Percentiles rank a stretch among this genome's conserved stretches.
phyloP scores from a whole-genome alignment of 2,329 filamentous ascomycete species.

The Colletotrichum simmondsii region DNA sequence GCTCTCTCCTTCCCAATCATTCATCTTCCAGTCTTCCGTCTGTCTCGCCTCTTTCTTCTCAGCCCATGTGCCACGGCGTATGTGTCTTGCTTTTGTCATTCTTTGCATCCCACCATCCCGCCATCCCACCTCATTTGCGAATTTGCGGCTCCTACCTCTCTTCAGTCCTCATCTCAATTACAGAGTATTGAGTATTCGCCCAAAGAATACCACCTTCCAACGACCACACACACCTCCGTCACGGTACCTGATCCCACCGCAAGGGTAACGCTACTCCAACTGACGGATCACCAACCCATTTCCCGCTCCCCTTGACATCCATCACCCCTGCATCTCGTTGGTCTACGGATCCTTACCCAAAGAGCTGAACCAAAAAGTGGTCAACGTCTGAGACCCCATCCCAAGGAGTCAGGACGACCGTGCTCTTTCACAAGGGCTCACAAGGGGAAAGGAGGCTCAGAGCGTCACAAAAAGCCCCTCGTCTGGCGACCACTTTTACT shows the following conservation, averaged over 20 bases:
- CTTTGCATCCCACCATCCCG: conserved; percentile 5
- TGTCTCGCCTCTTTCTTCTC: neutral
- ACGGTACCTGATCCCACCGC: neutral
- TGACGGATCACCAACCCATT: conserved; percentile 30
- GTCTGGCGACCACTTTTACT: conserved; percentile 11
- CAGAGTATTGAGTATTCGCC: neutral
- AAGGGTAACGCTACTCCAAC: conserved; percentile 11
- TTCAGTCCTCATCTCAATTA: neutral
- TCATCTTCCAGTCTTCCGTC: neutral
- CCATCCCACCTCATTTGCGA: neutral
- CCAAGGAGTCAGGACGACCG: conserved; percentile 7
- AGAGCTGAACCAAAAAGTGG: conserved; percentile 31
- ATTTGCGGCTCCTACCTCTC: neutral
- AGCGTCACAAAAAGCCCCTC: conserved; percentile 33
- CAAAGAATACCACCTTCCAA: neutral
- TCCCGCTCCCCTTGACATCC: conserved; percentile 16
- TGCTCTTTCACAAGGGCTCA: conserved; percentile 1
- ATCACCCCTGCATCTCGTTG: conserved; percentile 19
- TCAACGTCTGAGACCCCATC: conserved; percentile 28
- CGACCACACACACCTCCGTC: conserved; percentile 3
- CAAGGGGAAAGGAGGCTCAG: conserved; percentile 29
- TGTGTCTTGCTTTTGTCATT: conserved; percentile 21
- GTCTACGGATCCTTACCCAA: conserved; percentile 32
- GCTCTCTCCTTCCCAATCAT: neutral
- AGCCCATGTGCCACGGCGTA: neutral